These are phyloP conservation scores for Coccomyxa sp. DNA, from an alignment of 139 green algal species.

Conservation along the genomic window DNA sequence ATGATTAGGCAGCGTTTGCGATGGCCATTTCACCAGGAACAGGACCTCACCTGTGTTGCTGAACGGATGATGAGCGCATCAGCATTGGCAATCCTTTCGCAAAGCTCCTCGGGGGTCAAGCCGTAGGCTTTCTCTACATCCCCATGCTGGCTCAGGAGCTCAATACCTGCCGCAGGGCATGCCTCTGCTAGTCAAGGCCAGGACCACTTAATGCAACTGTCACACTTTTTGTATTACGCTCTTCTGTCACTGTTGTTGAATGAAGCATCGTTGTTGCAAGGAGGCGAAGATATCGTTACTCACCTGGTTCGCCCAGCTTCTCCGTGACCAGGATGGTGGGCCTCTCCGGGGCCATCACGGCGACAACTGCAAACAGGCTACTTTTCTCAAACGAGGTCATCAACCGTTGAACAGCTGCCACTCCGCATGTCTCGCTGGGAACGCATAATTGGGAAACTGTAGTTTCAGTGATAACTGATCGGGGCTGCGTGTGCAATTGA, in stretches of 20 bases:
- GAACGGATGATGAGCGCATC: slow-evolving; percentile 92
- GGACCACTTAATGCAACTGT: not conserved
- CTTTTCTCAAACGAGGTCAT: not conserved
- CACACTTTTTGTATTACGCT: no score
- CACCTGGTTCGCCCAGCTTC: slow-evolving; percentile 80
- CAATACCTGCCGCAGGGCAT: slow-evolving; percentile 47
- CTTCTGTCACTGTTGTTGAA: not conserved
- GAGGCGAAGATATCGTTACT: not conserved
- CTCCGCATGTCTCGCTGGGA: not conserved
- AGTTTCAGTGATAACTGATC: no score
- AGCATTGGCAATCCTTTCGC: slow-evolving; percentile 55
- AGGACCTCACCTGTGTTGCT: slow-evolving; percentile 71
- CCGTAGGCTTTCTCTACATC: slow-evolving; percentile 69
- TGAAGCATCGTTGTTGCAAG: not conserved
- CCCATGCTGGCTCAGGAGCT: slow-evolving; percentile 69
- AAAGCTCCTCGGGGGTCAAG: slow-evolving; percentile 73
- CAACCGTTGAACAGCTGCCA: not conserved
- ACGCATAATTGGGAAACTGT: not conserved
- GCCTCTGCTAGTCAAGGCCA: not conserved
- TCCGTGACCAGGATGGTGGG: slow-evolving; percentile 88
- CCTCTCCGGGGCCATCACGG: slow-evolving; percentile 1
- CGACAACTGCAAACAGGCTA: not conserved
- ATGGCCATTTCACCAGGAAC: no score
- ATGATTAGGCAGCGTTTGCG: not conserved
- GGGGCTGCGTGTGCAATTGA: not conserved